phyloP scores from a whole-genome alignment of 441 rosid species.

The Populus hybrid region DNA sequence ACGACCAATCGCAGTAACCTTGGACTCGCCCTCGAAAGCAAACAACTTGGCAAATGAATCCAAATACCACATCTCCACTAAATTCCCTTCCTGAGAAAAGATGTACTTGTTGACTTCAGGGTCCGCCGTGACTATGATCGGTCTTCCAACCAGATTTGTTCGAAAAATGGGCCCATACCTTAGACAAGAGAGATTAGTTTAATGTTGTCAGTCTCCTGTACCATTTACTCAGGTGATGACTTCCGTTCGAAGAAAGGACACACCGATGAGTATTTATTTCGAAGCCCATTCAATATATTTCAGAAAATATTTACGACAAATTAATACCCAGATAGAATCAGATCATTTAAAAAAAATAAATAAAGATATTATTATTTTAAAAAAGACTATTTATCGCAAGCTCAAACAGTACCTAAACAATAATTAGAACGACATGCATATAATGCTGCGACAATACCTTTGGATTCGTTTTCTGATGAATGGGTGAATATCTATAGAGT shows the following conservation, averaged over 20 bases:
- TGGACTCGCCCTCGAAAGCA: conserved; percentile 9
- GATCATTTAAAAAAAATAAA: too few species aligned
- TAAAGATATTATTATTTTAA: too few species aligned
- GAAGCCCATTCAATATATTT: too few species aligned
- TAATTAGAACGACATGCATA: too few species aligned
- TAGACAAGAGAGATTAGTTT: background rate
- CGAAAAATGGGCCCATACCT: conserved; percentile 46
- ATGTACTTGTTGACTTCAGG: conserved; percentile 33
- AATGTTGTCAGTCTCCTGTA: too few species aligned
- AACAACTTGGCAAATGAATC: conserved; percentile 28
- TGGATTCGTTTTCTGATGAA: conserved; percentile 39
- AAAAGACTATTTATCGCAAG: too few species aligned
- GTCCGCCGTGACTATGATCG: conserved; percentile 36
- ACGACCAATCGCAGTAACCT: conserved; percentile 1
- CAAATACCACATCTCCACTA: conserved; percentile 31
- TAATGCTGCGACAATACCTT: conserved; percentile 18
- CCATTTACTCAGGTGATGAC: too few species aligned
- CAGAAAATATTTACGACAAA: too few species aligned
- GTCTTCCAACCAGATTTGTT: conserved; percentile 36
- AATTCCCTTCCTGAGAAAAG: conserved; percentile 31
- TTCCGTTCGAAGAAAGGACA: too few species aligned
- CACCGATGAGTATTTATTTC: too few species aligned
- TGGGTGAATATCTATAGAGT: conserved; percentile 39
- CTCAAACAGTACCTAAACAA: too few species aligned
- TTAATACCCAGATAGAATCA: too few species aligned